A percentile compares a stretch with the other conserved stretches of the same genome.
Conservation (phyloP, 306 rosid genomes). For the Chamaecrista fasciculata region DNA sequence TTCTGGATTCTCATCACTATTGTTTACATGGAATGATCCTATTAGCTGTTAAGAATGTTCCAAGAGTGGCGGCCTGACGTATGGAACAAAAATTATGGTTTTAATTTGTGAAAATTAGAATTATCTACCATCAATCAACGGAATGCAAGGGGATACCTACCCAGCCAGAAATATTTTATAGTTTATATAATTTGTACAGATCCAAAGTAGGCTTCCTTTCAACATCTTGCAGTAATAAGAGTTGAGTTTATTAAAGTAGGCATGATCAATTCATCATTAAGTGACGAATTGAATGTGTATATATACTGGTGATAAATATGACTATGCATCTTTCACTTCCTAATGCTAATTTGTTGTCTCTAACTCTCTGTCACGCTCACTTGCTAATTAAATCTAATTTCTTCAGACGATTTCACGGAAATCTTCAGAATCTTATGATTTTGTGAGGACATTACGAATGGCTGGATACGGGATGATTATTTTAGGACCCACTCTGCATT, state of each 20-base stretch:
- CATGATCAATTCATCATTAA: constrained; percentile 10
- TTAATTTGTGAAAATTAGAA: background rate
- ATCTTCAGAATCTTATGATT: constrained; percentile 54
- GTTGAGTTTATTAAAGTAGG: background rate
- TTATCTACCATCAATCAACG: constrained; percentile 5
- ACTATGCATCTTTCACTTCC: background rate
- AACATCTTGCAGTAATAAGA: constrained; percentile 6
- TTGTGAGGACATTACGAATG: constrained; percentile 80
- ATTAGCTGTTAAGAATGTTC: constrained; percentile 16
- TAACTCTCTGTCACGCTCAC: background rate
- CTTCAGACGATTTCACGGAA: constrained; percentile 51
- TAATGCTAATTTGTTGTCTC: constrained; percentile 18
- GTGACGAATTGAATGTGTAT: background rate
- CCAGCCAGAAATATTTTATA: background rate
- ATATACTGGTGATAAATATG: background rate
- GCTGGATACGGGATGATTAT: constrained; percentile 80
- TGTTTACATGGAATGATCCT: background rate
- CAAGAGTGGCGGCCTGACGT: constrained; percentile 4
- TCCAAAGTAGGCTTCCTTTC: constrained; percentile 5
- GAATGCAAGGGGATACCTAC: background rate
- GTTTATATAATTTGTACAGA: background rate
- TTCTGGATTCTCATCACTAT: background rate
- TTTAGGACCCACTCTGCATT: constrained; percentile 86
- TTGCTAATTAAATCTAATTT: constrained; percentile 2
- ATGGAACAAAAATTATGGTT: background rate